These are phyloP conservation scores for Mallotus japonicus DNA, from an alignment of 441 rosid genomes.

Conservation along the genomic window DNA sequence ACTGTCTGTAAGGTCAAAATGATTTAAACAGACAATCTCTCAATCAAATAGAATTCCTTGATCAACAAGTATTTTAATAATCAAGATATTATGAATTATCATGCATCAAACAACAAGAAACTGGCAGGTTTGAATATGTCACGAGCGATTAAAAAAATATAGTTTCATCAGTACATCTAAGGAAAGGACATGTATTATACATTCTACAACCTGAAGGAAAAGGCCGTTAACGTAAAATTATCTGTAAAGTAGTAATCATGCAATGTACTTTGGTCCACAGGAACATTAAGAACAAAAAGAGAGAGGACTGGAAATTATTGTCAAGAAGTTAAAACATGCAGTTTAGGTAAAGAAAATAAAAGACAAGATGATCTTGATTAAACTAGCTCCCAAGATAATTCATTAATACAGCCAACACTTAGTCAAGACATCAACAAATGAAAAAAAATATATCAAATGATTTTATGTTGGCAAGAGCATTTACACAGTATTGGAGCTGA, in stretches of 20 bases:
- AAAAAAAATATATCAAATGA: neutral
- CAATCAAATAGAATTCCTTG: neutral
- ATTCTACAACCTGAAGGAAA: neutral
- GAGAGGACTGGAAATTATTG: neutral
- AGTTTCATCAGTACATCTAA: neutral
- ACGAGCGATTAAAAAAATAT: neutral
- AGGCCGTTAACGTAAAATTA: neutral
- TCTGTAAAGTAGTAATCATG: neutral
- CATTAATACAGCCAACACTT: neutral
- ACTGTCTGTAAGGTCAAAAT: slow-evolving; percentile 58
- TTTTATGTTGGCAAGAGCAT: neutral
- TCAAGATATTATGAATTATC: neutral
- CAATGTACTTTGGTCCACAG: neutral
- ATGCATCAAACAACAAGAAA: neutral
- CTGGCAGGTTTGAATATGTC: neutral
- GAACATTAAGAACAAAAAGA: neutral
- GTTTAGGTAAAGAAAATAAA: neutral
- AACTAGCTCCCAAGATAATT: neutral
- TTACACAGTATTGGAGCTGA: no score
- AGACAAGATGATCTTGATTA: neutral
- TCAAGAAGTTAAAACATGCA: neutral
- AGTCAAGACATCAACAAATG: neutral
- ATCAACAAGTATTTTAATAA: neutral
- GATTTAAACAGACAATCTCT: slow-evolving; percentile 21
- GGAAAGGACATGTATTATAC: neutral